Conservation (phyloP, 192 early-diverging fungal species). For the Linderina pennispora region DNA sequence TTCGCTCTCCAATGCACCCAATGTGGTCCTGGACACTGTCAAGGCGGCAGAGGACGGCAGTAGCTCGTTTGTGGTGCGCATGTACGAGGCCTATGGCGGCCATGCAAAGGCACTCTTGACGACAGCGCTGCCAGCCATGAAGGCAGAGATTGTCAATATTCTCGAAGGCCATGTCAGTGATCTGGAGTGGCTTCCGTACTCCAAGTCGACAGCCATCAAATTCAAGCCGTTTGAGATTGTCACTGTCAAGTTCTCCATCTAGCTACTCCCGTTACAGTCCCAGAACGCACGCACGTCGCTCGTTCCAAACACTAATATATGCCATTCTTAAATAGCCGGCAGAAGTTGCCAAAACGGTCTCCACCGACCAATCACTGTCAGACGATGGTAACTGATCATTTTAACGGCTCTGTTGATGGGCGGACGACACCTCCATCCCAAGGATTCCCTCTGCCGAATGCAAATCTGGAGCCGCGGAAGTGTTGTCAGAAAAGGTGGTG, state of each 20-base stretch:
- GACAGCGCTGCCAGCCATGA: slow-evolving; percentile 13
- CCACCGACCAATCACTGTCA: too few relatives aligned
- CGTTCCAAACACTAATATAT: too few relatives aligned
- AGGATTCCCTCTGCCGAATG: too few relatives aligned
- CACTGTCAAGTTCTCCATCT: slow-evolving; percentile 46
- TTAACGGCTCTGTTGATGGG: too few relatives aligned
- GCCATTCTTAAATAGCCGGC: too few relatives aligned
- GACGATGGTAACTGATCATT: too few relatives aligned
- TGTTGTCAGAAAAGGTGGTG: too few relatives aligned
- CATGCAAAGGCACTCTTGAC: slow-evolving; percentile 26
- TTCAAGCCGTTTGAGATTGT: slow-evolving; percentile 65
- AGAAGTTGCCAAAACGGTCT: too few relatives aligned
- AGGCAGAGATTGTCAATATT: slow-evolving; percentile 61
- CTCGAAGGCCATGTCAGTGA: slow-evolving; percentile 63
- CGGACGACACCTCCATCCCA: too few relatives aligned
- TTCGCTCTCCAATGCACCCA: slow-evolving; percentile 40
- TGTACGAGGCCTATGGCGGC: slow-evolving; percentile 92
- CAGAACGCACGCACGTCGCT: too few relatives aligned
- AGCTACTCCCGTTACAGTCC: slow-evolving; percentile 1
- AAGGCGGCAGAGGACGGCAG: slow-evolving; percentile 79
- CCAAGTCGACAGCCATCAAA: slow-evolving; percentile 28
- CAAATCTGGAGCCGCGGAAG: too few relatives aligned
- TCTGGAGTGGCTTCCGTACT: slow-evolving; percentile 23
- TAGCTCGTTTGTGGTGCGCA: slow-evolving; percentile 61
- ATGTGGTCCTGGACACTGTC: slow-evolving; percentile 84